Percentiles rank a stretch among this genome's conserved stretches.
phyloP scores from a whole-genome alignment of 495 filamentous ascomycete genomes.

The Penicillium paxilli region DNA sequence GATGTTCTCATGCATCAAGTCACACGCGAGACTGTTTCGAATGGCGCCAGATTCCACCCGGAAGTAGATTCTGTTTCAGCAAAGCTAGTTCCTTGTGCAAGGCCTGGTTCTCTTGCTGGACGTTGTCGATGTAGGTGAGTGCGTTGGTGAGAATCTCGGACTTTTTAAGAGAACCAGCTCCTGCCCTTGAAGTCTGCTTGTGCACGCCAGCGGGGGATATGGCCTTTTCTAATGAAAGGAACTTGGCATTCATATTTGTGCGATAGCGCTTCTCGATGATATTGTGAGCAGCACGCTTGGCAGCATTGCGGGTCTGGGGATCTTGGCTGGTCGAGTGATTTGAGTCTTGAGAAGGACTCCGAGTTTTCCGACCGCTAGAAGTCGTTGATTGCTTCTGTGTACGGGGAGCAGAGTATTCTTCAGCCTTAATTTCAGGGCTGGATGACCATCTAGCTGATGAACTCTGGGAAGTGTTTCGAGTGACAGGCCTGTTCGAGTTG shows the following conservation, averaged over 20 bases:
- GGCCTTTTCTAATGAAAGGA: conserved; percentile 44
- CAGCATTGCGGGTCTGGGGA: conserved; percentile 38
- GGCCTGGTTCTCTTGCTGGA: conserved; percentile 43
- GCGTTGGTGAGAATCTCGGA: conserved; percentile 64
- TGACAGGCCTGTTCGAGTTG: conserved; percentile 14
- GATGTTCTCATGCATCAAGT: neutral
- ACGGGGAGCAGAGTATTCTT: conserved; percentile 23
- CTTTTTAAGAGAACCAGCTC: conserved; percentile 43
- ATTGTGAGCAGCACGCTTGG: conserved; percentile 53
- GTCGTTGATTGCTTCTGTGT: conserved; percentile 18
- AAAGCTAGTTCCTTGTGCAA: conserved; percentile 40
- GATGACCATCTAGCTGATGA: conserved; percentile 33
- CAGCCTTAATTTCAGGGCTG: conserved; percentile 33
- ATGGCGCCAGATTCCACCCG: conserved; percentile 33
- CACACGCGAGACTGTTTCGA: conserved; percentile 14
- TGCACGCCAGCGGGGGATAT: conserved; percentile 31
- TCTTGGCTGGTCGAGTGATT: conserved; percentile 23
- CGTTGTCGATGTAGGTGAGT: conserved; percentile 67
- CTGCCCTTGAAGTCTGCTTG: conserved; percentile 24
- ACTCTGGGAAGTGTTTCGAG: conserved; percentile 12
- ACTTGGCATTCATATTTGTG: conserved; percentile 56
- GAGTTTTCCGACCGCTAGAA: conserved; percentile 29
- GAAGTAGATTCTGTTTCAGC: conserved; percentile 35
- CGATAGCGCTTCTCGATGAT: conserved; percentile 55
- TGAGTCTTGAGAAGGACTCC: conserved; percentile 34